These are phyloP conservation scores for Boechera divaricarpa DNA, from an alignment of 345 rosid genomes.

Conservation along the genomic window DNA sequence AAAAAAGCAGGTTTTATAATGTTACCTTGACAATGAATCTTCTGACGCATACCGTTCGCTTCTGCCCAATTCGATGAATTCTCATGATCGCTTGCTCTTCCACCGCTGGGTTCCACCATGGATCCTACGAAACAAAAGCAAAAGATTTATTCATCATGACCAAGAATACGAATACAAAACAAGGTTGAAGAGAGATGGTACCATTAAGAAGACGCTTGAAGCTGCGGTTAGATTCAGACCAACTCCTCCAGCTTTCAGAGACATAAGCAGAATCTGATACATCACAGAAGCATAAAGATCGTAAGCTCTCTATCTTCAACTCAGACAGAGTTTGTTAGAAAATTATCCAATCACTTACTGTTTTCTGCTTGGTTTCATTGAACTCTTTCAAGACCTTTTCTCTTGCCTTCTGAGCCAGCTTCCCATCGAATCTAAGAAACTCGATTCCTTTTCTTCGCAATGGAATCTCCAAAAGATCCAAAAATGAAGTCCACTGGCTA, in stretches of 20 bases:
- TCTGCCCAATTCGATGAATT: conserved; percentile 71
- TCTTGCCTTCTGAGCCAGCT: conserved; percentile 61
- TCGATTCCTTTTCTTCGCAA: conserved; percentile 51
- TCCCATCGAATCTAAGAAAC: conserved; percentile 67
- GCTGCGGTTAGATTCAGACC: conserved; percentile 75
- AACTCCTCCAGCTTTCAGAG: conserved; percentile 72
- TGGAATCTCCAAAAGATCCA: conserved; percentile 68
- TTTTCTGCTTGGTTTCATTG: conserved; percentile 60
- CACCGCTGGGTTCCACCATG: conserved; percentile 83
- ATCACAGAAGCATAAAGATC: conserved; percentile 20
- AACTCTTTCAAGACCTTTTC: conserved; percentile 66
- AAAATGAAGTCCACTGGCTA: conserved; percentile 77
- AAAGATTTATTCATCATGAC: conserved; percentile 11
- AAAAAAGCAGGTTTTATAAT: background rate
- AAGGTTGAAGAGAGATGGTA: conserved; percentile 20
- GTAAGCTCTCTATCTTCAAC: conserved; percentile 7
- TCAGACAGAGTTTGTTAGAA: conserved; percentile 1
- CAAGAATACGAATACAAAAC: background rate
- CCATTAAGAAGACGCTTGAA: conserved; percentile 71
- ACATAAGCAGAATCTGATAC: conserved; percentile 63
- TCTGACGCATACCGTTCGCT: conserved; percentile 55
- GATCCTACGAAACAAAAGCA: conserved; percentile 50
- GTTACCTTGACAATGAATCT: conserved; percentile 65
- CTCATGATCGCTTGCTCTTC: conserved; percentile 75
- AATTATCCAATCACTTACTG: conserved; percentile 43